Evolutionary conservation across 768 basidiomycete species (phyloP).

Genomic region (Rhizopogon vinicolor): DNA sequence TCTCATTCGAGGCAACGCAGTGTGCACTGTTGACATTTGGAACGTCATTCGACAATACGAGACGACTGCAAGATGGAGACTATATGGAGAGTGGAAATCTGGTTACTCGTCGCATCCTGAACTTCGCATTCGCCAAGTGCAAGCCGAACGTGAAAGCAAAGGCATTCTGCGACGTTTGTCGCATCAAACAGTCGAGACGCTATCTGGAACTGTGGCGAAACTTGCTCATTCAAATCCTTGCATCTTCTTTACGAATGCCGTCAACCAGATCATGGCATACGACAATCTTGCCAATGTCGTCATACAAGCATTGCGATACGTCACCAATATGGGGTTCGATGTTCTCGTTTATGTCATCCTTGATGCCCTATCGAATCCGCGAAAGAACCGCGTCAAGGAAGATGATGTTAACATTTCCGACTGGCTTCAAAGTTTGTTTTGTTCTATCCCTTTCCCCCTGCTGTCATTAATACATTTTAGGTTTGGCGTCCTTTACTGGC

Average conservation of each 20-base stretch:
- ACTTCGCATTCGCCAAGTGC: slow-evolving; percentile 71
- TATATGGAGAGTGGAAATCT: slow-evolving; percentile 95
- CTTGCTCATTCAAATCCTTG: slow-evolving; percentile 92
- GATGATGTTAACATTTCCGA: slow-evolving; percentile 89
- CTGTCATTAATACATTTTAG: slow-evolving; percentile 36
- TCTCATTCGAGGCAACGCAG: slow-evolving; percentile 79
- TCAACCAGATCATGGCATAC: slow-evolving; percentile 94
- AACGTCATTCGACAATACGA: slow-evolving; percentile 78
- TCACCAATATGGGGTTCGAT: slow-evolving; percentile 92
- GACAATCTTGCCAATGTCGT: slow-evolving; percentile 90
- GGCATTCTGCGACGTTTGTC: slow-evolving; percentile 85
- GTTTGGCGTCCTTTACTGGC: slow-evolving; percentile 89
- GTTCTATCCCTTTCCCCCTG: background rate
- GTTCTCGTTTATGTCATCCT: slow-evolving; percentile 85
- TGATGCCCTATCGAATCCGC: slow-evolving; percentile 80
- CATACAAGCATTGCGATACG: slow-evolving; percentile 83
- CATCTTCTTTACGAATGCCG: slow-evolving; percentile 83
- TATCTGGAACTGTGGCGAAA: slow-evolving; percentile 88
- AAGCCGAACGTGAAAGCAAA: slow-evolving; percentile 86
- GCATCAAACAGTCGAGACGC: slow-evolving; percentile 74
- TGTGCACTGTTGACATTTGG: slow-evolving; percentile 92
- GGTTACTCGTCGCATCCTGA: slow-evolving; percentile 75
- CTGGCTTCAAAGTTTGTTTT: slow-evolving; percentile 83
- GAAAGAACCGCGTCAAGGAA: slow-evolving; percentile 79
- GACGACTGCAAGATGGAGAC: slow-evolving; percentile 74